These are phyloP conservation scores for Xylaria telfairii DNA, from an alignment of 495 filamentous ascomycete species.

Conservation along the genomic window DNA sequence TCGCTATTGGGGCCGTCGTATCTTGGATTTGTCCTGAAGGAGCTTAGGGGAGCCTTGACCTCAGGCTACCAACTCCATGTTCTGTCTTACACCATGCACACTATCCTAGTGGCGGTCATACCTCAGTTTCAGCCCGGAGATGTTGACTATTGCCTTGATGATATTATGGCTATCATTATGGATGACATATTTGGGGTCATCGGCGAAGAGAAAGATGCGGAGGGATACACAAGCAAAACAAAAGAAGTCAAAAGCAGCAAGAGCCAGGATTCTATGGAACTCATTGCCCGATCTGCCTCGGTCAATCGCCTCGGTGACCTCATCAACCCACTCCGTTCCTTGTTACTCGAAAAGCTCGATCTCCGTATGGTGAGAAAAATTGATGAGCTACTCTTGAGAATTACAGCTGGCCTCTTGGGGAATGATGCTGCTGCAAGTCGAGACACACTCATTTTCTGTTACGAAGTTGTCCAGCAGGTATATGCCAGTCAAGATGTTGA, in stretches of 20 bases:
- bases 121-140: constrained; percentile 80
- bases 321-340: constrained; percentile 73
- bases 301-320: constrained; percentile 75
- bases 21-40: constrained; percentile 91
- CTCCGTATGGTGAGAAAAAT: constrained; percentile 81
- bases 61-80: constrained; percentile 94
- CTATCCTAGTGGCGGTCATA: constrained; percentile 77
- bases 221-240: constrained; percentile 93
- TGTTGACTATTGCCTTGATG: constrained; percentile 82
- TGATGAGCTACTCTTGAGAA: constrained; percentile 85
- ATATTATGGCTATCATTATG: constrained; percentile 86
- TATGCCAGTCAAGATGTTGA: constrained; percentile 64
- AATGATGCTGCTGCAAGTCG: constrained; percentile 77
- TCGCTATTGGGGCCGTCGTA: constrained; percentile 78
- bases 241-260: constrained; percentile 98
- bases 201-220: constrained; percentile 97
- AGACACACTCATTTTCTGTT: constrained; percentile 88
- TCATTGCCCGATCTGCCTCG: constrained; percentile 81
- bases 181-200: constrained; percentile 96
- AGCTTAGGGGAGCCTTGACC: constrained; percentile 79
- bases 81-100: constrained; percentile 92
- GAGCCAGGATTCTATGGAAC: constrained; percentile 96
- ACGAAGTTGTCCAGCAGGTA: constrained; percentile 87
- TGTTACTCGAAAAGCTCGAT: constrained; percentile 83
- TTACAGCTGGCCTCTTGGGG: constrained; percentile 78